Evolutionary conservation across 352 stramenopile species (phyloP), one percentile per base, ranked within the genome.

Genomic region (Aphanomyces invadans): DNA sequence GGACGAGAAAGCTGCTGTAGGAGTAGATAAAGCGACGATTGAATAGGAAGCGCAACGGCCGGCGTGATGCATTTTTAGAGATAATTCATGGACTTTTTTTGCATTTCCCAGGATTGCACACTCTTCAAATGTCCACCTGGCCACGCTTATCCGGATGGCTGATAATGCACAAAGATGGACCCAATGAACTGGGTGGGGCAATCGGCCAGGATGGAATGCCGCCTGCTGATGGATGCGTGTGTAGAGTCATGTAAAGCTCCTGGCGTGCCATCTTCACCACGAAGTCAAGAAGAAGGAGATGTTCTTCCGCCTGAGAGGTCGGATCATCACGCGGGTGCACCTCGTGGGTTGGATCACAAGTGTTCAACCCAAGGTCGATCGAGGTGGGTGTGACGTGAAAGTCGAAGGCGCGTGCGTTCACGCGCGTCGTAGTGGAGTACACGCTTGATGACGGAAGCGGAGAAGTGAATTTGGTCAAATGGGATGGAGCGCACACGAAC

Each of bases 371-470:
- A 79, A 80, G 4, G 33, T 70, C 0, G 81, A 86, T 44, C 76
- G 82, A 51, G 80, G 84, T 91, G 65, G 19, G 21, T 19, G n/a
- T n/a, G n/a, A n/a, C n/a, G n/a, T n/a, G n/a, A n/a, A 29, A 60
- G 31, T 2, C 25, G 3, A 23, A 26, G 4, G 21, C 48, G 19
- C 21, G 4, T n/a, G 11, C 25, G 17, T 23, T 28, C 11, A 46
- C 25, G 23, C 1, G 25, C 19, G 31, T 11, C 21, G 1, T 59
- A 91, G 85, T 88, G 60, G 85, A 93, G 66, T 73, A 87, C 26
- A 67, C 84, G 10, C 44, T 93, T 2, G 85, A 93, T 54, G 85
- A 93, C 49, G 85, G 85, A 45, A 87, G 82, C 25, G 81, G 83
- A 88, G 39, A 61, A 76, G 10, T 93, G 80, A 79, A 70, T 61